A percentile compares a stretch with the other conserved stretches of the same genome.
These are phyloP conservation scores for Globisporangium splendens DNA, from an alignment of 352 stramenopile genomes.

Conservation along the genomic window DNA sequence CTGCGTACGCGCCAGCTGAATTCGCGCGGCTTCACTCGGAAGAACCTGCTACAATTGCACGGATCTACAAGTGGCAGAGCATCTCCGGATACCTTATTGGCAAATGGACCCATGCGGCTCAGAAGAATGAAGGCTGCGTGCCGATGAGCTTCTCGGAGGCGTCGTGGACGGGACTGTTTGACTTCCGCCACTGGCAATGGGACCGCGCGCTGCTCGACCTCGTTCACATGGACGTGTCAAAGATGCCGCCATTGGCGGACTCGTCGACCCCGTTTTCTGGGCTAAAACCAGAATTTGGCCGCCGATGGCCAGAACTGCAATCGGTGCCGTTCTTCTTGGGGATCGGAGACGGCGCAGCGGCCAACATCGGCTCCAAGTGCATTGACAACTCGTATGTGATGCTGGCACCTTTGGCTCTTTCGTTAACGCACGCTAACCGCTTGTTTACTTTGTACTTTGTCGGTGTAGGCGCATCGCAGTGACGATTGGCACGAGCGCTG, in stretches of 20 bases:
- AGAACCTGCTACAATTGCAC: conserved; percentile 31
- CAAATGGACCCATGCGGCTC: conserved; percentile 69
- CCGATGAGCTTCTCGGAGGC: conserved; percentile 93
- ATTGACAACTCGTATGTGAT: conserved; percentile 56
- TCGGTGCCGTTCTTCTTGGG: conserved; percentile 84
- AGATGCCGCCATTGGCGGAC: conserved; percentile 71
- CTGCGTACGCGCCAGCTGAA: conserved; percentile 87
- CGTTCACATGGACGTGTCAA: conserved; percentile 59
- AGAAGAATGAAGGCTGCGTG: conserved; percentile 26
- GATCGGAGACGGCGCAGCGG: conserved; percentile 91
- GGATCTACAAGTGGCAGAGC: conserved; percentile 85
- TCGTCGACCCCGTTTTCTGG: conserved; percentile 60
- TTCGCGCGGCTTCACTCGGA: conserved; percentile 82
- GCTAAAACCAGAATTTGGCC: conserved; percentile 47
- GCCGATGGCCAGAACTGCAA: conserved; percentile 71
- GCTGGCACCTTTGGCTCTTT: background rate
- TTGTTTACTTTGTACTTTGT: background rate
- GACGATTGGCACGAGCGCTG: conserved; percentile 93
- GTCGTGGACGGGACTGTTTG: conserved; percentile 92
- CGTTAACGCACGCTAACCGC: background rate
- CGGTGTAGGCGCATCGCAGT: conserved; percentile 81
- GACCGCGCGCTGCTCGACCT: conserved; percentile 76
- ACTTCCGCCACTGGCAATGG: conserved; percentile 86
- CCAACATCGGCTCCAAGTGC: conserved; percentile 95
- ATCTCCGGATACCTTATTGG: conserved; percentile 86